These are phyloP conservation scores for Rosa chinensis DNA, from an alignment of 306 rosid genomes.

Conservation along the genomic window DNA sequence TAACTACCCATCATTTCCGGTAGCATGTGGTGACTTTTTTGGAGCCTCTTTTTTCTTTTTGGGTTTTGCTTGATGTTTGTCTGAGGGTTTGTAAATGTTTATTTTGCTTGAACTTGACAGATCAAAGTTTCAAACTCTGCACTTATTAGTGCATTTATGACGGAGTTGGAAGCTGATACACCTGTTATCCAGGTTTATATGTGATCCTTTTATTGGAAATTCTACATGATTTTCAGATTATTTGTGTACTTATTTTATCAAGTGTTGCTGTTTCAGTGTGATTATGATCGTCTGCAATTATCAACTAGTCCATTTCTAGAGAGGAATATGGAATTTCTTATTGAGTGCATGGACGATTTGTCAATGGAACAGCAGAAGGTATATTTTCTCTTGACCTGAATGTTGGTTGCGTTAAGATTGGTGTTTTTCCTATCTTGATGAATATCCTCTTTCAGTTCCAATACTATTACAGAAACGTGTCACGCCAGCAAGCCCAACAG, in stretches of 20 bases:
- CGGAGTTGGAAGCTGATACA: conserved; percentile 81
- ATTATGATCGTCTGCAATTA: conserved; percentile 85
- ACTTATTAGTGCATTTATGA: conserved; percentile 95
- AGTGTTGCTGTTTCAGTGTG: conserved; percentile 56
- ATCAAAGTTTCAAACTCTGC: conserved; percentile 96
- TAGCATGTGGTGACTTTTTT: background rate
- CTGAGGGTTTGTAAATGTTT: conserved; percentile 11
- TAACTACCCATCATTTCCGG: background rate
- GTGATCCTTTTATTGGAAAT: conserved; percentile 17
- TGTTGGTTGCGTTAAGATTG: conserved; percentile 13
- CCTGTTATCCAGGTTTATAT: conserved; percentile 81
- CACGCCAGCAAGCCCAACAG: conserved; percentile 97
- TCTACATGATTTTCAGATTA: conserved; percentile 13
- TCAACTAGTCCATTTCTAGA: conserved; percentile 84
- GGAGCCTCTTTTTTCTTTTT: background rate
- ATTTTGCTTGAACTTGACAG: conserved; percentile 38
- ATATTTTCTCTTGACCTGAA: conserved; percentile 14
- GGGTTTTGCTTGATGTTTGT: background rate
- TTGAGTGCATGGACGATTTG: conserved; percentile 97
- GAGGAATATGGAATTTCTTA: conserved; percentile 89
- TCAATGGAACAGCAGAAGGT: conserved; percentile 96
- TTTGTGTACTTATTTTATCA: conserved; percentile 19
- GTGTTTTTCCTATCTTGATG: conserved; percentile 9
- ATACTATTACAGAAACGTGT: conserved; percentile 72
- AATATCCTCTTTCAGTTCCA: conserved; percentile 60